phyloP scores from a whole-genome alignment of 345 rosid species.

The Mallotus nudiflorus region DNA sequence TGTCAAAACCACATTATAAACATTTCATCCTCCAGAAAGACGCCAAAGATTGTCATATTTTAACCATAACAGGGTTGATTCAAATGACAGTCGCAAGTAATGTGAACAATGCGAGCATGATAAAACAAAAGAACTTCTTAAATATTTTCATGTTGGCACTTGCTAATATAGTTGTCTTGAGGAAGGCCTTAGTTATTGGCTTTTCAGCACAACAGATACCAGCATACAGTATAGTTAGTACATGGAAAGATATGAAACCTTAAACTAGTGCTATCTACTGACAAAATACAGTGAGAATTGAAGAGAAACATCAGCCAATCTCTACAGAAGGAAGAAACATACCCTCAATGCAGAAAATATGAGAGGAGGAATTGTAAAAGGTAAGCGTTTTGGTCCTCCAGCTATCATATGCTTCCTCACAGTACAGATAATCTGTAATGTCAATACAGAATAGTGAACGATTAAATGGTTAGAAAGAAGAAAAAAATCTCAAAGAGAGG shows the following conservation, averaged over 20 bases:
- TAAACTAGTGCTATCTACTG: neutral
- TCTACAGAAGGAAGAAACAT: constrained; percentile 22
- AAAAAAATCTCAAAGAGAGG: neutral
- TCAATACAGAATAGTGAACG: neutral
- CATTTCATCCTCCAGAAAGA: constrained; percentile 1
- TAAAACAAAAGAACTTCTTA: neutral
- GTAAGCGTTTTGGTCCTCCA: constrained; percentile 90
- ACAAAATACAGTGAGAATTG: neutral
- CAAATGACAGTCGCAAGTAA: too few species aligned
- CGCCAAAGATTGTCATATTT: neutral
- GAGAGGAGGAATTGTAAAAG: constrained; percentile 92
- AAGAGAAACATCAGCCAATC: neutral
- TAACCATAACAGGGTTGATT: constrained; percentile 4
- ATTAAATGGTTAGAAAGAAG: neutral
- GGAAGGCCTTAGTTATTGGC: neutral
- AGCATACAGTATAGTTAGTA: neutral
- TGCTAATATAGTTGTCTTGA: neutral
- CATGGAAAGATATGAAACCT: neutral
- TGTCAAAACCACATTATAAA: neutral
- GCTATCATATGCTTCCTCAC: constrained; percentile 81
- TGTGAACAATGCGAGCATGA: neutral
- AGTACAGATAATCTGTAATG: constrained; percentile 68
- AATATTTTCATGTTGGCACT: neutral
- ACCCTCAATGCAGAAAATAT: constrained; percentile 83
- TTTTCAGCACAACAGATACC: neutral